These are phyloP conservation scores for Beta macrorhiza DNA, from an alignment of 179 eudicot genomes.

Conservation along the genomic window DNA sequence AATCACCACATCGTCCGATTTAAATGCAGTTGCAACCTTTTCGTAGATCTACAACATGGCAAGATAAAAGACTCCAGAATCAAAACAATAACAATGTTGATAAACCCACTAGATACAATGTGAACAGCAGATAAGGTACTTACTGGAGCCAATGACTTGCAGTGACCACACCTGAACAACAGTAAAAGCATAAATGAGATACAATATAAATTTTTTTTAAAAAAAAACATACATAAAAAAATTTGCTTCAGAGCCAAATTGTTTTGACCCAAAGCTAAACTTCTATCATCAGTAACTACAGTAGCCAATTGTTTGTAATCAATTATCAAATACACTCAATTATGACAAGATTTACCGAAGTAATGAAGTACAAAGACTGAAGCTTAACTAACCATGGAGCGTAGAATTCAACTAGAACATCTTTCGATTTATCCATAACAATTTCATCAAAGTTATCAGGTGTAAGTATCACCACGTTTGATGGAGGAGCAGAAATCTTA, in stretches of 20 bases:
- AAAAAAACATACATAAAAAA: background rate
- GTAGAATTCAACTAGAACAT: slow-evolving; percentile 91
- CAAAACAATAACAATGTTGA: background rate
- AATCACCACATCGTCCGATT: slow-evolving; percentile 72
- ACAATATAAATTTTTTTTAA: background rate
- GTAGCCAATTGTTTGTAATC: background rate
- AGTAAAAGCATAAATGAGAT: slow-evolving; percentile 26
- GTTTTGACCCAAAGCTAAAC: background rate
- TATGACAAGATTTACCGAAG: background rate
- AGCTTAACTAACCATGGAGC: slow-evolving; percentile 75
- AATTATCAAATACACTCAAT: background rate
- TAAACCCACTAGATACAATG: slow-evolving; percentile 3
- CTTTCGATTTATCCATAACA: slow-evolving; percentile 75
- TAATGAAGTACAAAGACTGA: background rate
- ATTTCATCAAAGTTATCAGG: slow-evolving; percentile 77
- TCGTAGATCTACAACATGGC: slow-evolving; percentile 62
- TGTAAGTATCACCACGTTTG: slow-evolving; percentile 69
- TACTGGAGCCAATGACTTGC: slow-evolving; percentile 95
- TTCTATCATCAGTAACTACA: background rate
- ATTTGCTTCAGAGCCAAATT: slow-evolving; percentile 10
- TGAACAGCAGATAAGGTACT: slow-evolving; percentile 32
- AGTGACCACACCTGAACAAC: slow-evolving; percentile 88
- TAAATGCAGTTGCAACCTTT: slow-evolving; percentile 84
- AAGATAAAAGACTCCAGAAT: slow-evolving; percentile 16
- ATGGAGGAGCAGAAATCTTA: slow-evolving; percentile 78